Conservation (phyloP, 108 stramenopile species). For the Conticribra weissflogii region DNA sequence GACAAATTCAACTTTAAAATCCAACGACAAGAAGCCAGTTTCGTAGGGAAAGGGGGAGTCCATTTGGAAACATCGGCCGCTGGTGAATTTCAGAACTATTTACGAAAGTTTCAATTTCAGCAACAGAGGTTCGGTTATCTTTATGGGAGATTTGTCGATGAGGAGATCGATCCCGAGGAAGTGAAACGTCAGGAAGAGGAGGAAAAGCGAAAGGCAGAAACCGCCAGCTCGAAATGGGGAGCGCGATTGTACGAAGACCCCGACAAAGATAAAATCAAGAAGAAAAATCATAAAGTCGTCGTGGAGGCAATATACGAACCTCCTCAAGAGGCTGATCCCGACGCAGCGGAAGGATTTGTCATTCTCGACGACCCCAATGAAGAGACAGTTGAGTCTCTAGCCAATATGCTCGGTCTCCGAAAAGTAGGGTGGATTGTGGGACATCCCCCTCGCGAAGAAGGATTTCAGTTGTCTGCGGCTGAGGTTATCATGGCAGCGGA, state of each 20-base stretch:
- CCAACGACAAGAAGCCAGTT: slow-evolving; percentile 83
- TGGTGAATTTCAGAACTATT: slow-evolving; percentile 79
- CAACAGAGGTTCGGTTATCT: slow-evolving; percentile 89
- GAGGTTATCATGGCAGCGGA: slow-evolving; percentile 96
- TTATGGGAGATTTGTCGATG: slow-evolving; percentile 86
- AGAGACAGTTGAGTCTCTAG: slow-evolving; percentile 85
- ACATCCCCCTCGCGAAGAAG: slow-evolving; percentile 93
- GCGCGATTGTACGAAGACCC: slow-evolving; percentile 22
- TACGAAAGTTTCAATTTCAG: slow-evolving; percentile 85
- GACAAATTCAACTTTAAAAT: slow-evolving; percentile 92
- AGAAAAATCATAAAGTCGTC: slow-evolving; percentile 51
- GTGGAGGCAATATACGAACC: slow-evolving; percentile 98
- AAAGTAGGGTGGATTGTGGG: slow-evolving; percentile 98
- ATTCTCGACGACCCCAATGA: slow-evolving; percentile 90
- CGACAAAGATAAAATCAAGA: slow-evolving; percentile 17
- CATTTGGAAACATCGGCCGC: slow-evolving; percentile 75
- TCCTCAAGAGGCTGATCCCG: slow-evolving; percentile 87
- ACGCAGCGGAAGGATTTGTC: slow-evolving; percentile 87
- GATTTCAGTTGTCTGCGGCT: slow-evolving; percentile 85
- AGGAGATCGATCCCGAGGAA: slow-evolving; percentile 47
- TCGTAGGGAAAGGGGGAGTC: slow-evolving; percentile 52
- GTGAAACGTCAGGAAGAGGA: slow-evolving; percentile 20
- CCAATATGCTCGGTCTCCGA: slow-evolving; percentile 75
- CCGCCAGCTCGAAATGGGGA: slow-evolving; percentile 25
- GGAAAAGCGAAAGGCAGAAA: slow-evolving; percentile 30